phyloP scores from a whole-genome alignment of 139 green algal genomes.

The Chlamydomonas eustigma region DNA sequence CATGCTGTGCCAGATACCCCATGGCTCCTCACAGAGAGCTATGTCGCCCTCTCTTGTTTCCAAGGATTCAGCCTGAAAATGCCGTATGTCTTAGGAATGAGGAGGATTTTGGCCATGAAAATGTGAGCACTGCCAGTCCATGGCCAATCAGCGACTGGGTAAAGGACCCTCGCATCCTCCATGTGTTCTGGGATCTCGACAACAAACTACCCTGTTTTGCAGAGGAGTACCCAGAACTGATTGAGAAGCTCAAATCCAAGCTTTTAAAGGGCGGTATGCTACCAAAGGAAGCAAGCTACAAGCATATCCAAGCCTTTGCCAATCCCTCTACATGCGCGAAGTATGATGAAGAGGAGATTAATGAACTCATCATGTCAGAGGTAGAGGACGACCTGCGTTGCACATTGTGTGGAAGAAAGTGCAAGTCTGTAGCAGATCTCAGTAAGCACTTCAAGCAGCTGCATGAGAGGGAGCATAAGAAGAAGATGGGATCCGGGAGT shows the following conservation, averaged over 20 bases:
- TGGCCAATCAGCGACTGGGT: neutral
- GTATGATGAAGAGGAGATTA: neutral
- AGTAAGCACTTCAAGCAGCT: neutral
- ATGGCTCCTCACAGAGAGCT: too few relatives aligned
- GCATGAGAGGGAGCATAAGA: neutral
- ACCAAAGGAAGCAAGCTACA: neutral
- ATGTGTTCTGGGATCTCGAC: neutral
- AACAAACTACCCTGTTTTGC: neutral
- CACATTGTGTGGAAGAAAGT: neutral
- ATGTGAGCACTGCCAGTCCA: too few relatives aligned
- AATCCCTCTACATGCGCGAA: neutral
- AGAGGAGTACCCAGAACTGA: neutral
- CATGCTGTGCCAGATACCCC: too few relatives aligned
- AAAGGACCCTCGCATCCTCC: neutral
- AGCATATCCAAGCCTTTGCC: neutral
- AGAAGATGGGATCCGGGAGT: neutral
- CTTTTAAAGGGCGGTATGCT: neutral
- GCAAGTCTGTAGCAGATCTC: neutral
- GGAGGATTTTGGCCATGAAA: too few relatives aligned
- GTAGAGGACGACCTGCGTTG: neutral
- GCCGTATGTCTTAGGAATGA: too few relatives aligned
- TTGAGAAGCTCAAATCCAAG: neutral
- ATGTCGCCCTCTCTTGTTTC: too few relatives aligned
- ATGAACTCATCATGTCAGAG: neutral
- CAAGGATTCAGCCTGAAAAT: too few relatives aligned